Evolutionary conservation across 2,329 filamentous ascomycete genomes (phyloP).

Genomic region (Chaetomium sp.): DNA sequence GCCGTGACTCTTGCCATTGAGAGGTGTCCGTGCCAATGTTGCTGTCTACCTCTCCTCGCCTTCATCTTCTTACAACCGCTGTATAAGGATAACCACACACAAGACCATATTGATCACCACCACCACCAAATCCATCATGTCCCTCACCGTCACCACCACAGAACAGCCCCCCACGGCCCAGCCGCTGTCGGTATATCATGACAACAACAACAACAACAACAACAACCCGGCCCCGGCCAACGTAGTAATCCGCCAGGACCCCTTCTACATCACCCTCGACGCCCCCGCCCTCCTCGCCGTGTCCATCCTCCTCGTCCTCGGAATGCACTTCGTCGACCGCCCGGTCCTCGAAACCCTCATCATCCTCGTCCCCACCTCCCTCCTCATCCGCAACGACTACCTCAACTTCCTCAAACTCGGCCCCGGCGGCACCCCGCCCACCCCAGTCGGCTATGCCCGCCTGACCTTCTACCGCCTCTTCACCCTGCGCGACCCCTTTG

Average conservation of each 20-base stretch:
- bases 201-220: too few relatives aligned
- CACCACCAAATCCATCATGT: conserved; percentile 13
- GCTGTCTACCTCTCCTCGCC: neutral
- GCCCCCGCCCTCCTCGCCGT: conserved; percentile 41
- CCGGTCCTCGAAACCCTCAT: conserved; percentile 45
- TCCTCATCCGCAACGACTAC: conserved; percentile 64
- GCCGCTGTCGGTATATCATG: too few relatives aligned
- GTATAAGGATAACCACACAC: neutral
- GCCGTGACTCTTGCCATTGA: neutral
- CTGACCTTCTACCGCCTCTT: conserved; percentile 68
- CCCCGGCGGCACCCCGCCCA: conserved; percentile 73
- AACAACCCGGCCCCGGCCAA: conserved; percentile 30
- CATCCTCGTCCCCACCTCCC: conserved; percentile 39
- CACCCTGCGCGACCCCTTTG: conserved; percentile 63
- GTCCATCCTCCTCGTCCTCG: conserved; percentile 41
- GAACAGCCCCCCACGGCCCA: neutral
- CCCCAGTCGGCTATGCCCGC: conserved; percentile 63
- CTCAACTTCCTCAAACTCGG: conserved; percentile 68
- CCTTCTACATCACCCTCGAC: conserved; percentile 48
- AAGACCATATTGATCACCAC: neutral
- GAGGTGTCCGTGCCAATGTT: neutral
- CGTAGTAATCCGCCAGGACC: conserved; percentile 42
- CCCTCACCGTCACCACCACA: conserved; percentile 22
- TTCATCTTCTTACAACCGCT: neutral
- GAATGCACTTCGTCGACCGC: conserved; percentile 46